phyloP scores from a whole-genome alignment of 2,329 filamentous ascomycete species.

The Parascedosporium putredinis region DNA sequence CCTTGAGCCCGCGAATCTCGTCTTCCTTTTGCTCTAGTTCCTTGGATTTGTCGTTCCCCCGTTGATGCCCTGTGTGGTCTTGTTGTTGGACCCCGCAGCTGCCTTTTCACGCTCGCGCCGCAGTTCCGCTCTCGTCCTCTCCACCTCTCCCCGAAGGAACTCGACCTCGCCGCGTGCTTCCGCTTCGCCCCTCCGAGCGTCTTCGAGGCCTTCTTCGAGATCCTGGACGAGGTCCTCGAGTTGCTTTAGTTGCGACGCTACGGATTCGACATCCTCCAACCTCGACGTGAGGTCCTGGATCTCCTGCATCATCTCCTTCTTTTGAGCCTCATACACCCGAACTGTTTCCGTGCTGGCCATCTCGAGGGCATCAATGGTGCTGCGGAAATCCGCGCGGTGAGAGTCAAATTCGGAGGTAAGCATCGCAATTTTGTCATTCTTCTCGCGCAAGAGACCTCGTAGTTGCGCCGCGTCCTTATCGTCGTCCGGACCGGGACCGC shows the following conservation, averaged over 20 bases:
- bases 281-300: constrained; percentile 72
- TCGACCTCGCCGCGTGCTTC: constrained; percentile 94
- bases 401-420: constrained; percentile 91
- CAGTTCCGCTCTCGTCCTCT: constrained; percentile 79
- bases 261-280: constrained; percentile 80
- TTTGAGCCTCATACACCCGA: constrained; percentile 87
- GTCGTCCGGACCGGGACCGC: constrained; percentile 23
- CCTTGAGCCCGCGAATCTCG: constrained; percentile 92
- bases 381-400: constrained; percentile 89
- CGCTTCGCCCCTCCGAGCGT: constrained; percentile 85
- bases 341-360: constrained; percentile 93
- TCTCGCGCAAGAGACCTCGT: constrained; percentile 75
- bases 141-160: constrained; percentile 88
- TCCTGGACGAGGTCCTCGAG: constrained; percentile 94
- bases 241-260: constrained; percentile 86
- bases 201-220: constrained; percentile 90
- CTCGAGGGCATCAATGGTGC: constrained; percentile 92
- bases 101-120: constrained; percentile 80
- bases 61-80: constrained; percentile 19
- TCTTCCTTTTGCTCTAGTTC: constrained; percentile 92
- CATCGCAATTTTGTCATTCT: constrained; percentile 92
- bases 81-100: constrained; percentile 36
- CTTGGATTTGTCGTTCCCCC: constrained; percentile 42
- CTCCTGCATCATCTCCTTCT: constrained; percentile 76
- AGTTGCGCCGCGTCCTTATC: constrained; percentile 69